Evolutionary conservation across 2,329 filamentous ascomycete species (phyloP).

Genomic region (Cladophialophora carrionii): DNA sequence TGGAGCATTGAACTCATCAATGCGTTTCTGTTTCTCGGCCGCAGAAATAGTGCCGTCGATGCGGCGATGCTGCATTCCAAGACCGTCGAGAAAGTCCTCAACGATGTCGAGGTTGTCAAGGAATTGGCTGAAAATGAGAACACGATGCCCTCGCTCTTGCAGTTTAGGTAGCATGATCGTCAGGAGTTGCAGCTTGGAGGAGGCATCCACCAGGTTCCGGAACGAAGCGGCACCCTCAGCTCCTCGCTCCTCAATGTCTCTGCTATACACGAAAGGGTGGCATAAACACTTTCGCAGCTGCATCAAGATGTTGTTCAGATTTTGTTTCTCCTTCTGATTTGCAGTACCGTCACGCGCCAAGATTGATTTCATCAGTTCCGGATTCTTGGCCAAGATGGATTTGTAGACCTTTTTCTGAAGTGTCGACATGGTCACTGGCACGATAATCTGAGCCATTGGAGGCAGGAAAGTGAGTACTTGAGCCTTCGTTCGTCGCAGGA

Average conservation of each 20-base stretch:
- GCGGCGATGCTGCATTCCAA: slow-evolving; percentile 73
- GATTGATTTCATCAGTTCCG: slow-evolving; percentile 83
- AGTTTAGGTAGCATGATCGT: slow-evolving; percentile 86
- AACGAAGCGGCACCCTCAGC: slow-evolving; percentile 64
- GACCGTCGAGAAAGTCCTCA: slow-evolving; percentile 83
- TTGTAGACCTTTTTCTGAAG: slow-evolving; percentile 94
- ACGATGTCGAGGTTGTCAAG: slow-evolving; percentile 82
- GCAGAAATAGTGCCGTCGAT: slow-evolving; percentile 83
- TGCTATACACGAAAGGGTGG: slow-evolving; percentile 93
- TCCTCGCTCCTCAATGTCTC: slow-evolving; percentile 81
- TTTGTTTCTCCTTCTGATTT: slow-evolving; percentile 72
- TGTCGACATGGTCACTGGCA: slow-evolving; percentile 92
- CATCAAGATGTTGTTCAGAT: slow-evolving; percentile 90
- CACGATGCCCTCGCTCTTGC: slow-evolving; percentile 80
- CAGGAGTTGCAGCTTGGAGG: slow-evolving; percentile 82
- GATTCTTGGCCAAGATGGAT: slow-evolving; percentile 88
- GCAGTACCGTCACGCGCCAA: slow-evolving; percentile 67
- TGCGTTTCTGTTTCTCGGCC: slow-evolving; percentile 88
- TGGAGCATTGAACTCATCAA: slow-evolving; percentile 89
- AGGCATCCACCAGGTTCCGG: slow-evolving; percentile 86
- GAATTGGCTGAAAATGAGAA: slow-evolving; percentile 96
- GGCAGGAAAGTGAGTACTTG: slow-evolving; percentile 90
- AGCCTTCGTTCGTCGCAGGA: slow-evolving; percentile 79
- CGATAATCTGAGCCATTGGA: slow-evolving; percentile 89
- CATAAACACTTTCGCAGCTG: slow-evolving; percentile 93